These are phyloP conservation scores for Phytophthora niederhauseri DNA, from an alignment of 352 stramenopile genomes.

Conservation along the genomic window DNA sequence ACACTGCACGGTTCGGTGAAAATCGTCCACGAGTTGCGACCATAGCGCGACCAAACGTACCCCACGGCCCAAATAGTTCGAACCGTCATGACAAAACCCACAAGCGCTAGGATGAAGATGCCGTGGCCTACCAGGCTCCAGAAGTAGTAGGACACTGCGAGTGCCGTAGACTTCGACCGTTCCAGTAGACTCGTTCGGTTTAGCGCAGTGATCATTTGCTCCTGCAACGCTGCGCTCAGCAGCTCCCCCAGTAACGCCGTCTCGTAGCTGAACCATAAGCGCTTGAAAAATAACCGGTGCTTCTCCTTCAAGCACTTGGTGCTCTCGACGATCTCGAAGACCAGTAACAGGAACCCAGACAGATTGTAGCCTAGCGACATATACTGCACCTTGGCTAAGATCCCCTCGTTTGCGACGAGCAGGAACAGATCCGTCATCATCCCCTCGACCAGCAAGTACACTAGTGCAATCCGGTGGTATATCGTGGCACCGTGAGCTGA, in stretches of 20 bases:
- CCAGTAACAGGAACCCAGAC: slow-evolving; percentile 21
- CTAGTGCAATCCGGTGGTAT: slow-evolving; percentile 19
- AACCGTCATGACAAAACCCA: slow-evolving; percentile 19
- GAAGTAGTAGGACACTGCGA: slow-evolving; percentile 30
- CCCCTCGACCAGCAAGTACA: slow-evolving; percentile 33
- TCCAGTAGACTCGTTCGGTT: slow-evolving; percentile 14
- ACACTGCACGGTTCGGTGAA: slow-evolving; percentile 29
- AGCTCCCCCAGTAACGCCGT: slow-evolving; percentile 26
- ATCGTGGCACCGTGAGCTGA: slow-evolving; percentile 15
- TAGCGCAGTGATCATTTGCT: slow-evolving; percentile 22
- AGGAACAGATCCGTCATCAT: slow-evolving; percentile 42
- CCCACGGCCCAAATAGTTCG: slow-evolving; percentile 20
- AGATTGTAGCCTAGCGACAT: slow-evolving; percentile 35
- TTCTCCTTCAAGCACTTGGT: slow-evolving; percentile 7
- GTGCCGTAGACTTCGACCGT: slow-evolving; percentile 20
- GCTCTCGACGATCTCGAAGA: slow-evolving; percentile 39
- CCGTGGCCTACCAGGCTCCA: slow-evolving; percentile 27
- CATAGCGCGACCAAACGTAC: slow-evolving; percentile 21
- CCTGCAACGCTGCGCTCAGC: slow-evolving; percentile 16
- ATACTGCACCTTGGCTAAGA: slow-evolving; percentile 33
- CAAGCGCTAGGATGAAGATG: slow-evolving; percentile 22
- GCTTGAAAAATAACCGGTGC: slow-evolving; percentile 17
- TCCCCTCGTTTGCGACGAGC: slow-evolving; percentile 33
- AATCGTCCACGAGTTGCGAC: slow-evolving; percentile 11
- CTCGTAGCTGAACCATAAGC: slow-evolving; percentile 37